Evolutionary conservation across 768 basidiomycete genomes (phyloP).

Genomic region (Leccinum arenicola): DNA sequence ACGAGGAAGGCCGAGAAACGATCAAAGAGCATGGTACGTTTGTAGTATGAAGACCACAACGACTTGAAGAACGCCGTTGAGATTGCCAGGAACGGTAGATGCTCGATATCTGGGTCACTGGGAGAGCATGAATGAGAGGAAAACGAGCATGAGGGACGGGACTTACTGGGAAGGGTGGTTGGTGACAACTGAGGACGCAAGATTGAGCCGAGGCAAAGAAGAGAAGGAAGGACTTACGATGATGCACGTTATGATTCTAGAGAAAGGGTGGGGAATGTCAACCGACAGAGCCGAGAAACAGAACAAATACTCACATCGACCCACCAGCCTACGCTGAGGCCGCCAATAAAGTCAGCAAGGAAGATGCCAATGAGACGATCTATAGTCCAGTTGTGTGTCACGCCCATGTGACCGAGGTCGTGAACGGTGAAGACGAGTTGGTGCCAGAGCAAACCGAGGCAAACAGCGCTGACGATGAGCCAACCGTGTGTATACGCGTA

Average conservation of each 20-base stretch:
- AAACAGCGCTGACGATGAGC: slow-evolving; percentile 73
- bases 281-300: not conserved
- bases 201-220: slow-evolving; percentile 3
- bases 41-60: slow-evolving; percentile 94
- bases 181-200: slow-evolving; percentile 69
- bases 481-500: slow-evolving; percentile 61
- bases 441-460: slow-evolving; percentile 90
- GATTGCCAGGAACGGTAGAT: slow-evolving; percentile 94
- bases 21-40: slow-evolving; percentile 81
- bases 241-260: slow-evolving; percentile 94
- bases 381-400: slow-evolving; percentile 80
- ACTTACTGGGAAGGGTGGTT: slow-evolving; percentile 94
- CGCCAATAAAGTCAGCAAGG: slow-evolving; percentile 85
- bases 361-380: slow-evolving; percentile 80
- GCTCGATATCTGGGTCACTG: slow-evolving; percentile 83
- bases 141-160: not conserved
- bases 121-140: slow-evolving; percentile 9
- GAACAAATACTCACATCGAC: slow-evolving; percentile 71
- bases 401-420: slow-evolving; percentile 93
- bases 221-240: slow-evolving; percentile 56
- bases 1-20: slow-evolving; percentile 61
- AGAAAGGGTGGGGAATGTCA: slow-evolving; percentile 3
- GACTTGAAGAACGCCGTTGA: slow-evolving; percentile 82
- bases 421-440: slow-evolving; percentile 91
- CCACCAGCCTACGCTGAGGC: slow-evolving; percentile 98